Conservation (phyloP, 257 asterid genomes). For the Phtheirospermum japonicum region DNA sequence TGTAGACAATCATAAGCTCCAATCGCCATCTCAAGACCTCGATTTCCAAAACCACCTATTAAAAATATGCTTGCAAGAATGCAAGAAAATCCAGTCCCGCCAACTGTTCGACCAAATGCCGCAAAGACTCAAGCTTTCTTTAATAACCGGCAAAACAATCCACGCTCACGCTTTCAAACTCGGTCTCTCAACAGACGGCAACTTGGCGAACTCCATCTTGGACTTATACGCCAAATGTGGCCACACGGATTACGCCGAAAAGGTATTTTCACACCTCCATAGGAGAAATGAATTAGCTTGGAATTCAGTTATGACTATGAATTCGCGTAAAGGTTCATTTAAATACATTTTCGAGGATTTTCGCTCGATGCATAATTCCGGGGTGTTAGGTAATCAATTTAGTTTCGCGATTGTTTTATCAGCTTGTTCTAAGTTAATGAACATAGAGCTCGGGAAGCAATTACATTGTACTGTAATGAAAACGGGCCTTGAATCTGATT, state of each 20-base stretch:
- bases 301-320: constrained; percentile 76
- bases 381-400: constrained; percentile 64
- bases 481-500: constrained; percentile 47
- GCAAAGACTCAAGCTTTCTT: constrained; percentile 36
- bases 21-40: constrained; percentile 24
- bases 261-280: constrained; percentile 48
- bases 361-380: constrained; percentile 50
- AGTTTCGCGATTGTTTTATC: constrained; percentile 74
- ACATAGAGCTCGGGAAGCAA: constrained; percentile 54
- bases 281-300: constrained; percentile 61
- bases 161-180: constrained; percentile 54
- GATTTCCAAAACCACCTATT: constrained; percentile 30
- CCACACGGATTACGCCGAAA: constrained; percentile 47
- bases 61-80: constrained; percentile 45
- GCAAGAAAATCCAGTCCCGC: constrained; percentile 65
- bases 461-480: constrained; percentile 55
- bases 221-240: constrained; percentile 91
- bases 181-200: constrained; percentile 50
- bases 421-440: constrained; percentile 57
- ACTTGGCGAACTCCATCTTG: constrained; percentile 63
- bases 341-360: constrained; percentile 43
- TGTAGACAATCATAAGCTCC: constrained; percentile 18
- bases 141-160: constrained; percentile 41
- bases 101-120: constrained; percentile 66
- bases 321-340: constrained; percentile 54